Evolutionary conservation across 495 filamentous ascomycete genomes (phyloP).

Genomic region (Podospora bellae-mahoneyi): DNA sequence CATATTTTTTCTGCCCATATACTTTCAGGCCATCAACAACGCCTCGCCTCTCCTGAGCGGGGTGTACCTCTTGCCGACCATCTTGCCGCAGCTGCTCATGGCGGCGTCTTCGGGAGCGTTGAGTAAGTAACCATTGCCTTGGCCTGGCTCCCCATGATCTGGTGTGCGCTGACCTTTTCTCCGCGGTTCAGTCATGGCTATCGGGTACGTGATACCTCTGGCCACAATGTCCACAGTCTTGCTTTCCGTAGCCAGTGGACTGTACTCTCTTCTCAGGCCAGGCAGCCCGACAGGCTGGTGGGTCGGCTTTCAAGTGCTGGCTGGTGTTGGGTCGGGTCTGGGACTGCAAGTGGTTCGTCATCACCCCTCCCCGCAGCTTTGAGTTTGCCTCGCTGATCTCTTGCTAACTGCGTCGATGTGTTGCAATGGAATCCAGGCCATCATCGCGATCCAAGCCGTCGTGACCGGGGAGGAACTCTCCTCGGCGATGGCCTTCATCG

Average conservation of each 20-base stretch:
- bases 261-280: conserved; percentile 54
- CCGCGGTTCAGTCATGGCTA: conserved; percentile 25
- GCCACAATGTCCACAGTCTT: conserved; percentile 47
- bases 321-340: too few species aligned
- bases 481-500: conserved; percentile 54
- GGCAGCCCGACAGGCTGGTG: conserved; percentile 42
- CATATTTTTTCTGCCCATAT: conserved; percentile 41
- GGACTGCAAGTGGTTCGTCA: too few species aligned
- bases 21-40: conserved; percentile 55
- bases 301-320: conserved; percentile 29
- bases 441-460: conserved; percentile 49
- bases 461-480: conserved; percentile 50
- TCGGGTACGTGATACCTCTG: conserved; percentile 59
- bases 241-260: conserved; percentile 56
- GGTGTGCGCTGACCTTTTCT: too few species aligned
- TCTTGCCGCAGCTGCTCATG: conserved; percentile 31
- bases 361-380: too few species aligned
- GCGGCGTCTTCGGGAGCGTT: conserved; percentile 51
- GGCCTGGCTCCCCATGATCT: too few species aligned
- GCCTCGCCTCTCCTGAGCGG: conserved; percentile 47
- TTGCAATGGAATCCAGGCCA: conserved; percentile 18
- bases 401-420: too few species aligned
- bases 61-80: conserved; percentile 47
- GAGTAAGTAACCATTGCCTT: too few species aligned
- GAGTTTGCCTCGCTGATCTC: too few species aligned